Conservation (phyloP, 2,329 filamentous ascomycete species). For the Talaromyces sp. region DNA sequence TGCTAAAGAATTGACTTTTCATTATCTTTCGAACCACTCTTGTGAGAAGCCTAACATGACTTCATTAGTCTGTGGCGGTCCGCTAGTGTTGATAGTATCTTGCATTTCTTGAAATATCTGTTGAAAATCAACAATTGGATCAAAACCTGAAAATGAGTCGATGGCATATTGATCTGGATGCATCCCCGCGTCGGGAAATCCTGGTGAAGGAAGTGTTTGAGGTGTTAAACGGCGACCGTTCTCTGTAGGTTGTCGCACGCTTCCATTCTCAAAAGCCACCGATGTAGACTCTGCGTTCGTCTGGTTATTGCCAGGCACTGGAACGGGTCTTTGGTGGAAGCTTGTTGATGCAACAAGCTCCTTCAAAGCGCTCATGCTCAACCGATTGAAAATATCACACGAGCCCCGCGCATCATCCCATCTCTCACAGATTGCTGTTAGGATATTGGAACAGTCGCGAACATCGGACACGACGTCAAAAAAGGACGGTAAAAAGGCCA, state of each 20-base stretch:
- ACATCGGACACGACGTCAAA: conserved; percentile 13
- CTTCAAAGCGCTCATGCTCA: conserved; percentile 10
- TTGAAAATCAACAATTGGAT: conserved; percentile 4
- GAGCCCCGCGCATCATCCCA: conserved; percentile 15
- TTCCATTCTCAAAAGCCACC: neutral
- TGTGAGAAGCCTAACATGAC: conserved; percentile 1
- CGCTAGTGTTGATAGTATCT: conserved; percentile 1
- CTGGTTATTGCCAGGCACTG: neutral
- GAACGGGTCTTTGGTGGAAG: neutral
- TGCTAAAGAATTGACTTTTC: neutral
- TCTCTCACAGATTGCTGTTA: conserved; percentile 18
- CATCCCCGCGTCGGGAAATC: neutral
- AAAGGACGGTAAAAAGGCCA: conserved; percentile 9
- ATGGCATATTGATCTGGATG: neutral
- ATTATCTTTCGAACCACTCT: neutral
- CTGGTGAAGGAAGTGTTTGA: neutral
- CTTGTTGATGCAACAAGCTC: conserved; percentile 4
- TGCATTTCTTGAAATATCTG: conserved; percentile 6
- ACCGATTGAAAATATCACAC: conserved; percentile 12
- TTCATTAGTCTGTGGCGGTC: neutral
- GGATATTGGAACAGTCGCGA: conserved; percentile 17
- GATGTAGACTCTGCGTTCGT: neutral
- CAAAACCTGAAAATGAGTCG: neutral
- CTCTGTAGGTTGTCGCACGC: neutral
- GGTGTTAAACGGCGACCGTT: neutral